A percentile compares a stretch with the other conserved stretches of the same genome.
Conservation (phyloP, 257 asterid species). For the Ophiorrhiza pumila region DNA sequence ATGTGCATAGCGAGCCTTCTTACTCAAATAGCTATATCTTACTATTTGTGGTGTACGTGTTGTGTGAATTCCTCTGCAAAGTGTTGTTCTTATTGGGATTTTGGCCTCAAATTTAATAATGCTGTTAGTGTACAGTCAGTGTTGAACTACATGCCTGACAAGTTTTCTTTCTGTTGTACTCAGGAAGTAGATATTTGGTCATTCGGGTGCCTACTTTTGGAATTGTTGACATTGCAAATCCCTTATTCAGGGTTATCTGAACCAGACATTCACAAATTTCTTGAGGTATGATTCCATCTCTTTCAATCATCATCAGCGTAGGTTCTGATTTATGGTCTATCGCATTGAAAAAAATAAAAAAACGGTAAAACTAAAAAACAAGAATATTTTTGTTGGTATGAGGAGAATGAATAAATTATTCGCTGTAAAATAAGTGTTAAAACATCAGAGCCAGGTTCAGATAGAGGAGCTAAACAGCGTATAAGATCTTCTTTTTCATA, state of each 20-base stretch:
- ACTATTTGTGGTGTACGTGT: neutral
- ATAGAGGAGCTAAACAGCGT: neutral
- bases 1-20: neutral
- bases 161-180: conserved; percentile 11
- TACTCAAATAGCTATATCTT: neutral
- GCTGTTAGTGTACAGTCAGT: neutral
- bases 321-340: neutral
- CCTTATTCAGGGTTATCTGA: conserved; percentile 63
- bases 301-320: neutral
- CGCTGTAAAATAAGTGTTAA: neutral
- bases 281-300: conserved; percentile 41
- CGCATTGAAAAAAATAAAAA: neutral
- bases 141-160: conserved; percentile 9
- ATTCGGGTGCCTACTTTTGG: conserved; percentile 81
- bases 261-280: conserved; percentile 44
- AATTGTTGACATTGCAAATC: conserved; percentile 63
- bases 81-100: neutral
- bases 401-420: neutral
- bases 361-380: neutral
- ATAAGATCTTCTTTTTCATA: too few species aligned
- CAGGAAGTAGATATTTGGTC: conserved; percentile 96
- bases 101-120: neutral
- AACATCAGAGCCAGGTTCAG: neutral
- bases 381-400: neutral
- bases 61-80: neutral